phyloP scores from a whole-genome alignment of 108 stramenopile genomes.

The Parmales sp. region DNA sequence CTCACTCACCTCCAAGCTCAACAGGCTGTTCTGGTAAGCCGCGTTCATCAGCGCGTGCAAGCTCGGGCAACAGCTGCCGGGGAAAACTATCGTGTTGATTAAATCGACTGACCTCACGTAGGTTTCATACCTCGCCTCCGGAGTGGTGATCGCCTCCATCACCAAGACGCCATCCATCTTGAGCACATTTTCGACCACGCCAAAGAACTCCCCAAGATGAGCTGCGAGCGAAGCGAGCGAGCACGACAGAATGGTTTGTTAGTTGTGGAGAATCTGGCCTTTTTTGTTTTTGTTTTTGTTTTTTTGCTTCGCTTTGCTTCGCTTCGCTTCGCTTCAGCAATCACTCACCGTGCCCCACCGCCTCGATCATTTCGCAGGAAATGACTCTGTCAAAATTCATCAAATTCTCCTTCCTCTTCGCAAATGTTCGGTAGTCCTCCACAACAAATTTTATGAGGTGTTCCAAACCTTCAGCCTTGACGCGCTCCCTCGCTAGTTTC shows the following conservation, averaged over 20 bases:
- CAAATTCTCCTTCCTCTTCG: conserved; percentile 42
- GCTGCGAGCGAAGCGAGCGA: background rate
- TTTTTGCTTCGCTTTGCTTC: too few relatives aligned
- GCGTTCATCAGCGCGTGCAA: conserved; percentile 77
- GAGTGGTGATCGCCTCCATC: conserved; percentile 94
- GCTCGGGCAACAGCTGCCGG: conserved; percentile 80
- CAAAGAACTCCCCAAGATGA: conserved; percentile 64
- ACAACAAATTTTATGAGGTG: conserved; percentile 79
- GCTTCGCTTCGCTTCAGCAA: too few relatives aligned
- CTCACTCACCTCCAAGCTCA: too few relatives aligned
- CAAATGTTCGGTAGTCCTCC: conserved; percentile 80
- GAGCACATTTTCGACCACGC: conserved; percentile 77
- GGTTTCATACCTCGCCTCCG: conserved; percentile 80
- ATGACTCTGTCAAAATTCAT: conserved; percentile 77
- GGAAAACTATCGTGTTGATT: conserved; percentile 94
- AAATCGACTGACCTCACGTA: conserved; percentile 83
- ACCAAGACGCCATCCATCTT: conserved; percentile 72
- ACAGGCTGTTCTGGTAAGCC: conserved; percentile 54
- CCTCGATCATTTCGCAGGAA: conserved; percentile 96
- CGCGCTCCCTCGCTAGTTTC: conserved; percentile 71
- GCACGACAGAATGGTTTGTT: too few relatives aligned
- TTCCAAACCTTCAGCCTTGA: conserved; percentile 59
- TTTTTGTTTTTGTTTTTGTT: too few relatives aligned
- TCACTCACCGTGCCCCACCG: conserved; percentile 89
- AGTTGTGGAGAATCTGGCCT: too few relatives aligned